Base-by-base conservation (phyloP, 441 rosid genomes). In the Jatropha podagrica region DNA sequence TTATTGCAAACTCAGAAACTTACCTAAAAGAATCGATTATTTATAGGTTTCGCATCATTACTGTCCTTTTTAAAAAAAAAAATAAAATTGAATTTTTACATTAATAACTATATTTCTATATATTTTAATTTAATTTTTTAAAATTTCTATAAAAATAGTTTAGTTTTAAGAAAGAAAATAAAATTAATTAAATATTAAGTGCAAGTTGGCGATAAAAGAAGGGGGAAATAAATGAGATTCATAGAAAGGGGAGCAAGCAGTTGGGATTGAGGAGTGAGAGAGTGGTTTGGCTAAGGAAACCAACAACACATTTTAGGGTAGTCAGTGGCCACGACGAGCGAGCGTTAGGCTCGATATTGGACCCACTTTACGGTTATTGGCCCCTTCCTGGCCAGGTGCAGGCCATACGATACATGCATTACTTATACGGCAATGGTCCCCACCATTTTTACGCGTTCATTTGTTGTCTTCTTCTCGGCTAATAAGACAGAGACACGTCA, bases 361-460 rank as follows among this genome's bases (percentile, higher is more conserved):
- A 10, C 75, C 75, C 71, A 70, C 65, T 20, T 52, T 32, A 76
- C 49, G 74, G 79, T 76, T 70, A 70, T 7, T 38, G 51, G 44
- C 7, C 15, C n/a, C 20, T 27, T 48, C 66, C 7, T 2, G 27
- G 60, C 58, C 0, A 12, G 32, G 32, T 32, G 32, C 32, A 41
- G 7, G 69, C 26, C 15, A 2, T 9, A 9, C 1, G 32, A 32
- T 32, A 1, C 32, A 32, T 32, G 32, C 32, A 32, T 32, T 46
- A 46, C 49, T 46, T 8, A 51, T 51, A 64, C 65, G 63, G 40
- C 5, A 2, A 5, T 1, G 51, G 78, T 61, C 54, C 69, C 74
- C 63, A 40, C 62, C 1, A 32, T 14, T 51, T 69, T 69, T 41
- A 70, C 71, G 79, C 70, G 79, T 70, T 40, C 62, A 17, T 20